Evolutionary conservation across 441 rosid species (phyloP).

Genomic region (Codiaeum variegatum): DNA sequence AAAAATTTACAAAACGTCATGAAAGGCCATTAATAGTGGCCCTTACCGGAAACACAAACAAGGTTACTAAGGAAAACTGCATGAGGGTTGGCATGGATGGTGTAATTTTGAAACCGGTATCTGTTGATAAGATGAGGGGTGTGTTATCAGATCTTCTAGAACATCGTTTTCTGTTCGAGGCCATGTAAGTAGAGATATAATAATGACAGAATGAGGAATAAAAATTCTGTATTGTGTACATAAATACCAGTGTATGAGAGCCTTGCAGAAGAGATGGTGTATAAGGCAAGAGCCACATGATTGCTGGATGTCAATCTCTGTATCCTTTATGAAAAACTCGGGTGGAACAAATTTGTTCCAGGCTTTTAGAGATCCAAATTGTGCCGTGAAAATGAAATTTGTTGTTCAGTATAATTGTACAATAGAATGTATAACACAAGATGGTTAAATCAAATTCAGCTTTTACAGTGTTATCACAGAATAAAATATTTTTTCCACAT

Average conservation of each 20-base stretch:
- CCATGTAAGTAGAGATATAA: constrained; percentile 23
- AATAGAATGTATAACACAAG: not conserved
- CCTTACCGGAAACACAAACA: constrained; percentile 71
- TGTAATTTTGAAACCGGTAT: constrained; percentile 67
- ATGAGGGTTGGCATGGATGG: constrained; percentile 82
- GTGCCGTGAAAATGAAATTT: not conserved
- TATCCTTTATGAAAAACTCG: not conserved
- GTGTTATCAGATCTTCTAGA: constrained; percentile 69
- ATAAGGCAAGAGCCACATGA: not conserved
- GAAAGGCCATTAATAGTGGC: constrained; percentile 84
- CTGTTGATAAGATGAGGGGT: constrained; percentile 79
- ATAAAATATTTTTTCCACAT: no score
- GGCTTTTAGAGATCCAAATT: not conserved
- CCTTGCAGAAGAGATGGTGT: not conserved
- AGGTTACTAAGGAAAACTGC: constrained; percentile 69
- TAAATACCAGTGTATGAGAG: not conserved
- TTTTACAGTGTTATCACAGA: not conserved
- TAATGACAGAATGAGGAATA: not conserved
- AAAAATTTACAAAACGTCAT: constrained; percentile 54
- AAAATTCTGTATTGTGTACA: not conserved
- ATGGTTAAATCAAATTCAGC: not conserved
- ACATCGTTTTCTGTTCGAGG: constrained; percentile 53
- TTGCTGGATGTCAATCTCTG: not conserved
- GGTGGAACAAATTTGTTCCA: not conserved
- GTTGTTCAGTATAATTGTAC: not conserved